Percentiles rank a stretch among this genome's conserved stretches.
Evolutionary conservation across 1,284 basidiomycete species (phyloP).

Genomic region (Vanrija humicola): DNA sequence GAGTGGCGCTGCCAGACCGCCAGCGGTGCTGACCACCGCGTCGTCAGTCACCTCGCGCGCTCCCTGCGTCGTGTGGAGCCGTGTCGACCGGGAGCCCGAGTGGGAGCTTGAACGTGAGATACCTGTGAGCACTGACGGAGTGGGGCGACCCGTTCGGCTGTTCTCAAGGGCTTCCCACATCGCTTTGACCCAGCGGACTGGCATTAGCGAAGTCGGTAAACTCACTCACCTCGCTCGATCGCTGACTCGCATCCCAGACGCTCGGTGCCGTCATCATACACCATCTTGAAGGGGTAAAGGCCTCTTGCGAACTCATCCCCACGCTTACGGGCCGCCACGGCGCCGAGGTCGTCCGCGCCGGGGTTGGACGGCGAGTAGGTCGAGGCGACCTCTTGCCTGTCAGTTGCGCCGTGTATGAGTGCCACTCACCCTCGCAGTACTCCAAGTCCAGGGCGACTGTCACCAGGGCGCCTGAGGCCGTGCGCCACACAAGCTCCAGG

Average conservation of each 20-base stretch:
- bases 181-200: conserved; percentile 77
- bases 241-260: conserved; percentile 76
- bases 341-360: conserved; percentile 75
- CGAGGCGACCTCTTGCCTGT: conserved; percentile 64
- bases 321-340: conserved; percentile 66
- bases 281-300: conserved; percentile 77
- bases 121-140: conserved; percentile 21
- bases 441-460: conserved; percentile 76
- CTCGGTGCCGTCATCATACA: conserved; percentile 82
- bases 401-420: background rate
- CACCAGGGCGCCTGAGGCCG: conserved; percentile 68
- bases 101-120: conserved; percentile 18
- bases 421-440: conserved; percentile 57
- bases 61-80: conserved; percentile 13
- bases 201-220: background rate
- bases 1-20: conserved; percentile 35
- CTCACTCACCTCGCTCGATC: conserved; percentile 57
- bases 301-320: conserved; percentile 58
- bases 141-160: conserved; percentile 16
- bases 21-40: conserved; percentile 38
- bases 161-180: conserved; percentile 62
- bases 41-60: conserved; percentile 34
- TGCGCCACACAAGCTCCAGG: conserved; percentile 75
- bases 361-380: conserved; percentile 73
- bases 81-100: conserved; percentile 40